Base-by-base conservation (phyloP, 257 asterid genomes). In the Lycium barbarum region DNA sequence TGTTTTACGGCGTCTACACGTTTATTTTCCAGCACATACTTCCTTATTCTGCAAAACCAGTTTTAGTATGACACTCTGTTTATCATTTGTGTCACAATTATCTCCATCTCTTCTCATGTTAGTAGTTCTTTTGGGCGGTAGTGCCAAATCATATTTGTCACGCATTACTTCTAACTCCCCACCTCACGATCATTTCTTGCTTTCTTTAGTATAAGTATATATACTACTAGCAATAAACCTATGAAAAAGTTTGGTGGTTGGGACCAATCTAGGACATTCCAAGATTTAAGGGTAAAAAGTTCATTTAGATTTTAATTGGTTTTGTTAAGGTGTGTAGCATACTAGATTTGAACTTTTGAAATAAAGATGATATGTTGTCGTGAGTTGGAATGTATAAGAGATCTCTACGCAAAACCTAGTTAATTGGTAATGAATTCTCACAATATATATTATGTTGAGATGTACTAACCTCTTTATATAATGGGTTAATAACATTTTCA, bases 1-100 rank as follows among this genome's bases (percentile, higher is more conserved):
- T 76, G 62, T 84, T 83, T 85, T 81, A 86, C 83, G 86, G 86
- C 87, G 51, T 85, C 36, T 20, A 65, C 82, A 88, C 87, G 87
- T 88, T 85, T 85, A 59, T 85, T 79, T 71, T 83, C 87, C 22
- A 66, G 68, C 76, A 38, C 82, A 62, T 51, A 33, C 36, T 65
- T 43, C 7, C 45, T 20, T 72, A 10, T 22, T 7, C 59, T 35
- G 3, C 47, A 58, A 58, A 40, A 40, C 45, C 45, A 40, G 45
- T 40, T 18, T 58, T 17, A 58, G 82, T 51, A 26, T 76, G 63
- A 22, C 22, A 74, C 45, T 74, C 17, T 76, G 82, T 72, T 80
- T 84, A 65, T 80, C 26, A 49, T 76, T 76, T 76, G 63, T 51
- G 82, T 53, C 82, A 76, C 62, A 59, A 57, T 26, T 26, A 26